Percentiles rank a stretch among this genome's conserved stretches.
Conservation (phyloP, 331 rosid genomes). For the Pyrus hybrid region DNA sequence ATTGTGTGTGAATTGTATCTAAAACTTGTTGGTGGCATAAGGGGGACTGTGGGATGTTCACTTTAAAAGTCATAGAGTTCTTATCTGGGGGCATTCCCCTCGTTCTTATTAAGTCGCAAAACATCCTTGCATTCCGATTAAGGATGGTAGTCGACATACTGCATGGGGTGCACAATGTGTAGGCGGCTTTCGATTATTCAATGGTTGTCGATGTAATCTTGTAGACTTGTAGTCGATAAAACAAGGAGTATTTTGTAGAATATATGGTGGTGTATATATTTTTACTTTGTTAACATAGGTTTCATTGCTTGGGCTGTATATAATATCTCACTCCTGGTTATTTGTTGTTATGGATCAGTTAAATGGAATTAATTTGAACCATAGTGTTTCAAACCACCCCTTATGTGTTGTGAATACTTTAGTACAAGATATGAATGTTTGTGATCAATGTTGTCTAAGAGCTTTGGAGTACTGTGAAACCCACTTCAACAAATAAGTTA, state of each 20-base stretch:
- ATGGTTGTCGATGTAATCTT: not conserved
- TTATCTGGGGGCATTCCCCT: rapidly evolving
- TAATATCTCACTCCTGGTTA: not conserved
- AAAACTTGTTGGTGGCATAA: no score
- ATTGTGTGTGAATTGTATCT: no score
- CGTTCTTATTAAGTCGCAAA: not conserved
- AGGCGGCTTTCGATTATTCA: no score
- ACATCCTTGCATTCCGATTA: not conserved
- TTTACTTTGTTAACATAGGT: not conserved
- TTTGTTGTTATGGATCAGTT: not conserved
- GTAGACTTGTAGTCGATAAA: not conserved
- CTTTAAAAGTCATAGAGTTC: not conserved
- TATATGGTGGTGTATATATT: not conserved
- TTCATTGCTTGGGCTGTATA: not conserved
- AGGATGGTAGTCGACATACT: not conserved
- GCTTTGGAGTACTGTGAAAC: not conserved
- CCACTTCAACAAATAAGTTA: not conserved
- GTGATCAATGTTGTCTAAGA: not conserved
- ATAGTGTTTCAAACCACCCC: not conserved
- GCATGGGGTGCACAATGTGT: not conserved
- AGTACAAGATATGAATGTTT: not conserved
- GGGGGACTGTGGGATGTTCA: no score
- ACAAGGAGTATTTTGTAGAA: not conserved
- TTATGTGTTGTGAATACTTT: not conserved
- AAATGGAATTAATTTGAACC: not conserved